Base-by-base conservation (phyloP, 2,329 filamentous ascomycete species). In the Massarina eburnea region DNA sequence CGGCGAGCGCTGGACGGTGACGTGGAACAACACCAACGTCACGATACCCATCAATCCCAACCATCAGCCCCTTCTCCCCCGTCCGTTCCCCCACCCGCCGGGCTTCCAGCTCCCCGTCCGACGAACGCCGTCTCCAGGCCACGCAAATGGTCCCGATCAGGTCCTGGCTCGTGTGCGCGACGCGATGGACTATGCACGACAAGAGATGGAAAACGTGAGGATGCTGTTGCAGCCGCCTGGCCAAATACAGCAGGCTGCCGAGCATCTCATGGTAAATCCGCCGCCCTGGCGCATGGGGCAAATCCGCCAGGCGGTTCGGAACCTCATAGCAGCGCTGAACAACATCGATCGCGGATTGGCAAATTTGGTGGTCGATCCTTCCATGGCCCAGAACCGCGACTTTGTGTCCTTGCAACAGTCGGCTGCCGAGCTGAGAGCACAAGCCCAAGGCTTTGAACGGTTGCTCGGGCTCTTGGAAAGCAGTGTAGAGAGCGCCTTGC, bases 1-100 rank as follows among this genome's bases (percentile, higher is more conserved):
- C 52, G 79, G 79, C 14, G 72, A 78, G 46, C 71, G 76, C 45
- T 79, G 76, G 73, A 75, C 76, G 33, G 69, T 81, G 42, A 79
- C 76, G 2, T 69, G 78, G 42, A 80, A 79, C 55, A 76, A 79
- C 49, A 71, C 71, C 12, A 61, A 54, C 15, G 41, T 62, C 2
- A 59, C 61, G 21, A 51, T 66, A 15, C 59, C 64, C 12, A 38
- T 52, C 5, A 51, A 52, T 12, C 47, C 58, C 3, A 39, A 51
- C 19, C 59, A 55, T 19, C 60, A 58, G 27, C 55, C 59, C 8
- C 48, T 56, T n/a, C 50, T 60, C 18, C 53, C 55, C 8, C 57
- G 58, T 1, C 46, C 58, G 3, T 57, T 64, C 36, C 56, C 58
- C 7, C 51, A 55, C 10, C 58, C 54, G 3, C 49, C 57, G 5